Evolutionary conservation across 1,284 basidiomycete species (phyloP).

Genomic region (Malassezia arunalokei): DNA sequence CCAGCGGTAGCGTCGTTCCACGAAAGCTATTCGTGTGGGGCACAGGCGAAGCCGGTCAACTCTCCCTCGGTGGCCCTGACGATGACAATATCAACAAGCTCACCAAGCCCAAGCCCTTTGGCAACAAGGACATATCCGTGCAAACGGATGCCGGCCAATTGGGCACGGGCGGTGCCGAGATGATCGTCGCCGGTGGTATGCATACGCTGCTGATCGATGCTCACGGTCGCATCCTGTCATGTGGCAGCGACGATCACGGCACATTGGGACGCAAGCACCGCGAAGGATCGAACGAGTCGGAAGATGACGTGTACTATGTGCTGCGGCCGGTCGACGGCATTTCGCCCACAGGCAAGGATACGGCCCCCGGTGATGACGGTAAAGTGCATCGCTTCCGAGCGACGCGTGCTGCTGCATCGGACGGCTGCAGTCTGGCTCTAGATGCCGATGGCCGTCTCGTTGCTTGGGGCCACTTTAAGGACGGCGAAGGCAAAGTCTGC

Average conservation of each 20-base stretch:
- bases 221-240: slow-evolving; percentile 50
- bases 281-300: slow-evolving; percentile 57
- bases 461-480: slow-evolving; percentile 58
- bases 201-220: slow-evolving; percentile 40
- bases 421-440: slow-evolving; percentile 70
- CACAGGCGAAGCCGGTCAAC: slow-evolving; percentile 42
- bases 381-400: slow-evolving; percentile 58
- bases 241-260: slow-evolving; percentile 83
- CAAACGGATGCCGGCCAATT: slow-evolving; percentile 31
- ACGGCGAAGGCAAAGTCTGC: slow-evolving; percentile 69
- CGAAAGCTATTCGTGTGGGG: slow-evolving; percentile 45
- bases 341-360: slow-evolving; percentile 25
- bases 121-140: slow-evolving; percentile 28
- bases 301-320: slow-evolving; percentile 53
- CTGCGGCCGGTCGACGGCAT: slow-evolving; percentile 64
- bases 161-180: slow-evolving; percentile 31
- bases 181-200: slow-evolving; percentile 40
- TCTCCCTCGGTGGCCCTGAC: slow-evolving; percentile 38
- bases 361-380: slow-evolving; percentile 64
- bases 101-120: slow-evolving; percentile 33
- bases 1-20: slow-evolving; percentile 18
- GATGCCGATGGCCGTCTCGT: slow-evolving; percentile 62
- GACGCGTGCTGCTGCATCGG: slow-evolving; percentile 67
- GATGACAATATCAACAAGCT: slow-evolving; percentile 43
- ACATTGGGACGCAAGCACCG: slow-evolving; percentile 57